phyloP scores from a whole-genome alignment of 768 basidiomycete species.

The Fomitopsis serialis region DNA sequence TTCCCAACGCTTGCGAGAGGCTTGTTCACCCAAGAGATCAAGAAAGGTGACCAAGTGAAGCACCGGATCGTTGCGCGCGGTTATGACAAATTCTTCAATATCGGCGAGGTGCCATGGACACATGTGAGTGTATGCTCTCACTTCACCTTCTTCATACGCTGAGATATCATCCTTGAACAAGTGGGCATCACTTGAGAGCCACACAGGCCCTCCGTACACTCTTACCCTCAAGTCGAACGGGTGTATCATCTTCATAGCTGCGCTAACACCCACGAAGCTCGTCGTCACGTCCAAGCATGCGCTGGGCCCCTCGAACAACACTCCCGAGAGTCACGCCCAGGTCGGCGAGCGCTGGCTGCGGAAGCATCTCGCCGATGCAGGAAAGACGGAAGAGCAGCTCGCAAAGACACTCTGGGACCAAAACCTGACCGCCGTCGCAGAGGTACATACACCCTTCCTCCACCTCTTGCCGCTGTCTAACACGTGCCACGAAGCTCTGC shows the following conservation, averaged over 20 bases:
- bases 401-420: slow-evolving; percentile 72
- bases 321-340: slow-evolving; percentile 61
- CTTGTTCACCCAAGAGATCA: slow-evolving; percentile 63
- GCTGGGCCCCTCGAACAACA: slow-evolving; percentile 50
- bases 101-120: slow-evolving; percentile 94
- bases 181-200: slow-evolving; percentile 70
- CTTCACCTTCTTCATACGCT: background rate
- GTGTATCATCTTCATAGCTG: slow-evolving; percentile 93
- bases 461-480: background rate
- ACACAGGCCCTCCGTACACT: slow-evolving; percentile 75
- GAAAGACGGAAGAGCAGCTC: slow-evolving; percentile 67
- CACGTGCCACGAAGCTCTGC: slow-evolving; percentile 59
- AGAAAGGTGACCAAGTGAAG: slow-evolving; percentile 26
- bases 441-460: slow-evolving; percentile 48
- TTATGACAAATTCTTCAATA: slow-evolving; percentile 99
- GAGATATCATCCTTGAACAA: slow-evolving; percentile 24
- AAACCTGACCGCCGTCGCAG: slow-evolving; percentile 86
- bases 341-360: slow-evolving; percentile 82
- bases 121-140: slow-evolving; percentile 47
- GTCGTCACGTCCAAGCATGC: slow-evolving; percentile 93
- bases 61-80: slow-evolving; percentile 79
- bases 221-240: slow-evolving; percentile 94
- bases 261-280: slow-evolving; percentile 68
- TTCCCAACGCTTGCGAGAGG: slow-evolving; percentile 96
- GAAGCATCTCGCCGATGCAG: slow-evolving; percentile 54